Evolutionary conservation across 2,329 filamentous ascomycete species (phyloP).

Genomic region (Chalaropsis thielavioides): DNA sequence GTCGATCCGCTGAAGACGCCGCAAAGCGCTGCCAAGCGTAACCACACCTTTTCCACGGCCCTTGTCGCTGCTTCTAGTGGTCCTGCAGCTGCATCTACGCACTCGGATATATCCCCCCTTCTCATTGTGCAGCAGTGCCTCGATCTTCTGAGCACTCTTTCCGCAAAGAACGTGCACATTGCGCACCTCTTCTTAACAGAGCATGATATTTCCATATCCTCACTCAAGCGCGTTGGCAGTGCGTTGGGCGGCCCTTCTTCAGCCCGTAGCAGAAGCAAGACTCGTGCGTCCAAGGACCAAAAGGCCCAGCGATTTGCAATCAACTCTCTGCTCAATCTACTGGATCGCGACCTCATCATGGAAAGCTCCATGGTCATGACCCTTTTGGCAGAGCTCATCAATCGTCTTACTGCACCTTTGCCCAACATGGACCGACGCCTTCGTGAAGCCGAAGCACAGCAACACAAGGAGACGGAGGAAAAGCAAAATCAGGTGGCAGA

Average conservation of each 20-base stretch:
- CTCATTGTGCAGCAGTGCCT: slow-evolving; percentile 94
- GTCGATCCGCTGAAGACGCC: slow-evolving; percentile 56
- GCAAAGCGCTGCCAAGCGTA: slow-evolving; percentile 56
- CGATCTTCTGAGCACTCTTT: slow-evolving; percentile 68
- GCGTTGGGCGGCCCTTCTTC: slow-evolving; percentile 51
- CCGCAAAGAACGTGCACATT: slow-evolving; percentile 71
- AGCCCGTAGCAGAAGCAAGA: slow-evolving; percentile 15
- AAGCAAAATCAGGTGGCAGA: slow-evolving; percentile 10
- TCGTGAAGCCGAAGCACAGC: slow-evolving; percentile 51
- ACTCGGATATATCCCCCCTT: slow-evolving; percentile 80
- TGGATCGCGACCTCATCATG: slow-evolving; percentile 90
- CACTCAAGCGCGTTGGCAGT: slow-evolving; percentile 54
- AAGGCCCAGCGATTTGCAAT: slow-evolving; percentile 79
- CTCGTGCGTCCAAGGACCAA: slow-evolving; percentile 59
- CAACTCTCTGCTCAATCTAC: slow-evolving; percentile 72
- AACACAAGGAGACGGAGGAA: slow-evolving; percentile 24
- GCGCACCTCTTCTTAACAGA: slow-evolving; percentile 88
- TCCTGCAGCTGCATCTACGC: slow-evolving; percentile 34
- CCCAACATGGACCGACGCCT: slow-evolving; percentile 70
- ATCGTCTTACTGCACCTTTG: slow-evolving; percentile 75
- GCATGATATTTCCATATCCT: slow-evolving; percentile 60
- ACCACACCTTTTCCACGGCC: slow-evolving; percentile 43
- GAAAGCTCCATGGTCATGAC: slow-evolving; percentile 98
- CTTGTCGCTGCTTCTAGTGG: slow-evolving; percentile 25
- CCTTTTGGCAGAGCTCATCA: slow-evolving; percentile 71